Conservation (phyloP, 805 yeast species). For the Saturnispora sekii region DNA sequence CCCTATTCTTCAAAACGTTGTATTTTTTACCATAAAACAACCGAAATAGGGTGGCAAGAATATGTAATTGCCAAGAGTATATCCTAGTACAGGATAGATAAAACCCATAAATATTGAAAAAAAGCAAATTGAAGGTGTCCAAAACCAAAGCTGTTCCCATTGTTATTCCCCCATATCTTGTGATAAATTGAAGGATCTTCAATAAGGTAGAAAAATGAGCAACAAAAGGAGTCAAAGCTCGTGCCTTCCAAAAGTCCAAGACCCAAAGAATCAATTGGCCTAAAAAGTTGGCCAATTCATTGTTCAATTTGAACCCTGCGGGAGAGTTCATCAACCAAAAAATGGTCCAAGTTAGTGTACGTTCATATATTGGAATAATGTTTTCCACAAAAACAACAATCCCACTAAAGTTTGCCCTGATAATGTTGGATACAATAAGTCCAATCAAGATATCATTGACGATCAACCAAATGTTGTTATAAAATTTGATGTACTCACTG, state of each 20-base stretch:
- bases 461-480: slow-evolving; percentile 83
- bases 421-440: slow-evolving; percentile 39
- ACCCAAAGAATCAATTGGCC: slow-evolving; percentile 87
- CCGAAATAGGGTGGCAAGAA: slow-evolving; percentile 65
- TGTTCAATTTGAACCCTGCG: slow-evolving; percentile 86
- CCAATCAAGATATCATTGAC: slow-evolving; percentile 79
- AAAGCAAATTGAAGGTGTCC: slow-evolving; percentile 53
- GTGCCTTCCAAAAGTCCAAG: slow-evolving; percentile 49
- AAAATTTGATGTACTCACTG: slow-evolving; percentile 64
- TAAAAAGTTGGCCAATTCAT: slow-evolving; percentile 73
- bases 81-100: slow-evolving; percentile 72
- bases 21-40: slow-evolving; percentile 84
- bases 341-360: slow-evolving; percentile 32
- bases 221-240: slow-evolving; percentile 13
- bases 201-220: slow-evolving; percentile 13
- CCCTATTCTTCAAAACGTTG: slow-evolving; percentile 73
- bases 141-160: slow-evolving; percentile 55
- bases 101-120: slow-evolving; percentile 68
- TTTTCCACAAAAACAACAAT: slow-evolving; percentile 8
- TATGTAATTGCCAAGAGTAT: slow-evolving; percentile 63
- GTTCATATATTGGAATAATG: slow-evolving; percentile 28
- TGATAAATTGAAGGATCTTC: slow-evolving; percentile 11
- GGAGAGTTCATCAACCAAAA: slow-evolving; percentile 81
- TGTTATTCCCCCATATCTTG: slow-evolving; percentile 46
- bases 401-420: slow-evolving; percentile 20